Evolutionary conservation across 345 rosid species (phyloP), one percentile per base, ranked within the genome.

Genomic region (Kernera saxatilis): DNA sequence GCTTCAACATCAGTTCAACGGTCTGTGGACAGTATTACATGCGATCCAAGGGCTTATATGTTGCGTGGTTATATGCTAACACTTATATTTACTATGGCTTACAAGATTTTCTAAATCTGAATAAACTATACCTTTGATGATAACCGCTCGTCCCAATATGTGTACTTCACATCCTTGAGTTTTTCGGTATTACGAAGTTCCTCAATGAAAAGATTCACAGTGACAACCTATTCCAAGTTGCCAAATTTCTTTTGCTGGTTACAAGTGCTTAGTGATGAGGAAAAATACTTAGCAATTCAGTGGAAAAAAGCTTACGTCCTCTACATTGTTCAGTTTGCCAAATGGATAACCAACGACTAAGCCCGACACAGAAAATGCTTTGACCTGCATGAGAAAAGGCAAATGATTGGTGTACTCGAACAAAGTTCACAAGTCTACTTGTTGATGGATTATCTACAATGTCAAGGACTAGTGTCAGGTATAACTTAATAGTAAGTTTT

Each of bases 311-410:
- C 90, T 58, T 63, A 91, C 92, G 49, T 81, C 76, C 27, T 59
- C 76, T 23, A 73, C 22, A 9, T 17, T 64, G 52, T 61, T 66
- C 4, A 44, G 70, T 79, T 82, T 82, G 33, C 81, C 82, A 44
- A 75, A 72, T 21, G 97, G 97, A 73, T 69, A 72, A 71, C 96
- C 98, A 71, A 94, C 88, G 37, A 89, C 69, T 65, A 89, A 91
- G 26, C 97, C 96, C 1, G 48, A 67, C 53, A 94, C 51, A 17
- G 86, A 83, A 73, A 83, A 79, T 74, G 88, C 81, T 62, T 87
- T 84, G 45, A 85, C 74, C 92, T 91, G 92, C 78, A 81, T 8
- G 35, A 48, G 50, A 15, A 19, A 56, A 69, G 35, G 6, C 13
- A 61, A 52, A 17, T 33, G 69, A 29, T 73, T 27, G 21, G 13